Evolutionary conservation across 1,284 basidiomycete genomes (phyloP).

Genomic region (Leccinum insolens): DNA sequence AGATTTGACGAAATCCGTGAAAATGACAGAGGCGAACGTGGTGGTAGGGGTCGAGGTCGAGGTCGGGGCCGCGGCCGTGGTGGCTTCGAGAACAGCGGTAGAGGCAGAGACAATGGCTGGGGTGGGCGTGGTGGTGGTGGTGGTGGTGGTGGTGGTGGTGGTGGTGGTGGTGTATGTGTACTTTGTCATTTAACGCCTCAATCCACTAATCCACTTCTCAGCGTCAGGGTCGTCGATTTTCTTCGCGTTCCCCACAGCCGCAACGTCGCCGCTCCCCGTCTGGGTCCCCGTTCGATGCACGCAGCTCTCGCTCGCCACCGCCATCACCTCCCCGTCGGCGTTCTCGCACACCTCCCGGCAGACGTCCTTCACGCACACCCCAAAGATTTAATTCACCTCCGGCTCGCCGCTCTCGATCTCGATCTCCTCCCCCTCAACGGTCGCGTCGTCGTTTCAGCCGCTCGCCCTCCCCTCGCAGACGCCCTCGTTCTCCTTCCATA

Average conservation of each 20-base stretch:
- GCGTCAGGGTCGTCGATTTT: constrained; percentile 39
- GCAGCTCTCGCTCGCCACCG: constrained; percentile 50
- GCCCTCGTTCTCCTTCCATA: constrained; percentile 38
- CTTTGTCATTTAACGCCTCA: constrained; percentile 5
- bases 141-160: too few relatives aligned
- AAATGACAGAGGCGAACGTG: constrained; percentile 51
- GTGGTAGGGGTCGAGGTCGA: constrained; percentile 49
- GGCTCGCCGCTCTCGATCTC: constrained; percentile 32
- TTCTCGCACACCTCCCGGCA: constrained; percentile 37
- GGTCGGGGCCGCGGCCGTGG: constrained; percentile 50
- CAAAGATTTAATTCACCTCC: constrained; percentile 23
- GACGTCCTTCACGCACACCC: constrained; percentile 40
- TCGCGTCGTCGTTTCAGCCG: constrained; percentile 31
- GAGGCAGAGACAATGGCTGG: constrained; percentile 40
- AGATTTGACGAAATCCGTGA: constrained; percentile 71
- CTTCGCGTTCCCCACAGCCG: constrained; percentile 42
- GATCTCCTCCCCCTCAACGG: constrained; percentile 32
- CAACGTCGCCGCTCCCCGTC: constrained; percentile 35
- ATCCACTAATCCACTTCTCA: constrained; percentile 27
- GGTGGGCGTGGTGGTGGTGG: constrained; percentile 38
- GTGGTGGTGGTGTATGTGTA: constrained; percentile 42
- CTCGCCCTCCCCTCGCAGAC: constrained; percentile 38
- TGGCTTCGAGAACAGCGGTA: constrained; percentile 42
- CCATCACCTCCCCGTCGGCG: constrained; percentile 36
- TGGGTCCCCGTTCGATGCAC: constrained; percentile 35